Evolutionary conservation across 208 protist species (phyloP).

Genomic region (Trypanosoma cruzi): DNA sequence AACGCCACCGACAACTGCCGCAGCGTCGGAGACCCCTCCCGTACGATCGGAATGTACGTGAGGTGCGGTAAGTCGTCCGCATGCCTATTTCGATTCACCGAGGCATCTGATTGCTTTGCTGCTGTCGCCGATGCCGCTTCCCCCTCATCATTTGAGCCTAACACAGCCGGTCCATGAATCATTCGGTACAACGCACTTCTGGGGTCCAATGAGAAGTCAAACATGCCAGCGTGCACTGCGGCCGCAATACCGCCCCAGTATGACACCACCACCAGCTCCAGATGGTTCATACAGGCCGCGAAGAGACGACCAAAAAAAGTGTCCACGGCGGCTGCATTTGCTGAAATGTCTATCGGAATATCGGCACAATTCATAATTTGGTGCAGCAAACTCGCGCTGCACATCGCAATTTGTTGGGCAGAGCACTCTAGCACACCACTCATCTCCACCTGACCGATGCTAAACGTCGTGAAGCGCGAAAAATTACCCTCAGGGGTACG

Average conservation of each 20-base stretch:
- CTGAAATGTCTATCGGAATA: conserved; percentile 54
- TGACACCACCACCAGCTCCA: conserved; percentile 74
- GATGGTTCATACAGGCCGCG: conserved; percentile 50
- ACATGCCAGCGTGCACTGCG: conserved; percentile 23
- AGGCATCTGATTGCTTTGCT: background rate
- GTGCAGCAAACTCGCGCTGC: conserved; percentile 54
- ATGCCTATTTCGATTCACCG: background rate
- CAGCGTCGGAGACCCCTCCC: conserved; percentile 34
- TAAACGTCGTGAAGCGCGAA: conserved; percentile 55
- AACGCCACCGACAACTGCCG: conserved; percentile 70
- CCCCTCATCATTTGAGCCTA: background rate
- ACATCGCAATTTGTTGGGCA: conserved; percentile 64
- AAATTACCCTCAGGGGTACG: conserved; percentile 58
- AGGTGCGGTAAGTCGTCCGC: conserved; percentile 22
- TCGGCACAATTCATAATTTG: conserved; percentile 64
- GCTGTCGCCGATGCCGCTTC: background rate
- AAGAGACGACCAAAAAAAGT: conserved; percentile 67
- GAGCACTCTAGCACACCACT: conserved; percentile 65
- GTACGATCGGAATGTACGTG: conserved; percentile 23
- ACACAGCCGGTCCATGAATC: conserved; percentile 26
- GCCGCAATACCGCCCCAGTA: conserved; percentile 82
- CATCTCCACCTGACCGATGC: conserved; percentile 60
- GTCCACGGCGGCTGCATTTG: conserved; percentile 32
- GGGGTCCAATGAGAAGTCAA: conserved; percentile 23
- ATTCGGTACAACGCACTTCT: conserved; percentile 22